These are phyloP conservation scores for Neurospora discreta DNA, from an alignment of 495 filamentous ascomycete species.

Conservation along the genomic window DNA sequence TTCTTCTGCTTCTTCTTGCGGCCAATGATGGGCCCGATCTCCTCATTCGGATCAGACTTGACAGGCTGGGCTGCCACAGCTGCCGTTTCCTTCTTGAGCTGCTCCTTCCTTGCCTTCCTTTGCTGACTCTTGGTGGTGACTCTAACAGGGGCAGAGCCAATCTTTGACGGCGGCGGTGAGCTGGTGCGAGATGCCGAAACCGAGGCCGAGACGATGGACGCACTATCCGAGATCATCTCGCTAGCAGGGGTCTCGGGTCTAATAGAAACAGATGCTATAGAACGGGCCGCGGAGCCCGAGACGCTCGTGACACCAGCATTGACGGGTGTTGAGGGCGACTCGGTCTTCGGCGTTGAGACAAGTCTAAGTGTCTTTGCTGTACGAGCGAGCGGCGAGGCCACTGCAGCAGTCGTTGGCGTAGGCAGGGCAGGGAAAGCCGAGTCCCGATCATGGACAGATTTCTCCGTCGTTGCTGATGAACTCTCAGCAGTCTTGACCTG, in stretches of 20 bases:
- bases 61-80: conserved; percentile 37
- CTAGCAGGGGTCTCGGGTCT: conserved; percentile 69
- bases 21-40: conserved; percentile 70
- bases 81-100: conserved; percentile 46
- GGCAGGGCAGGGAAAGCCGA: conserved; percentile 40
- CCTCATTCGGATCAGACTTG: conserved; percentile 48
- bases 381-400: conserved; percentile 35
- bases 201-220: conserved; percentile 64
- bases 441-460: conserved; percentile 21
- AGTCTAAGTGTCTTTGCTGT: conserved; percentile 53
- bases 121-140: conserved; percentile 81
- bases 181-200: conserved; percentile 63
- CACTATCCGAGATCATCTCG: conserved; percentile 67
- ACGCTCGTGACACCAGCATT: conserved; percentile 7
- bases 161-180: conserved; percentile 63
- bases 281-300: conserved; percentile 22
- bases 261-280: conserved; percentile 39
- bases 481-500: conserved; percentile 16
- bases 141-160: conserved; percentile 67
- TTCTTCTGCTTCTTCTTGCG: conserved; percentile 91
- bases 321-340: conserved; percentile 35
- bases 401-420: conserved; percentile 36
- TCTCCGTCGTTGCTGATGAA: conserved; percentile 19
- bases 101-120: conserved; percentile 76
- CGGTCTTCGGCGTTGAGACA: conserved; percentile 60